Evolutionary conservation across 768 basidiomycete genomes (phyloP).

Genomic region (Ramaria sp.): DNA sequence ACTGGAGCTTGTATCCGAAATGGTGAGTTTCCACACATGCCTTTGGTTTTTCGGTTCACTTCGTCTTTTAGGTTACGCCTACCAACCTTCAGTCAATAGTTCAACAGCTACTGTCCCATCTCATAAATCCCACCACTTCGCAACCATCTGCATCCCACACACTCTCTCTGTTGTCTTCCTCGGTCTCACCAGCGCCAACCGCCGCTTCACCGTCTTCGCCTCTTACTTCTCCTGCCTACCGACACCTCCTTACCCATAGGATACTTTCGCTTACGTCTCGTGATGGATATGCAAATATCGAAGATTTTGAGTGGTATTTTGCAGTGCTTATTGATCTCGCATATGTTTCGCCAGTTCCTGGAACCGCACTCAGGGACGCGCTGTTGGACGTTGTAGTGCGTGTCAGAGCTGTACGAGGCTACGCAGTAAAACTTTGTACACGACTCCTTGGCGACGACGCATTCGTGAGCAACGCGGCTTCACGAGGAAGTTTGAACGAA

Average conservation of each 20-base stretch:
- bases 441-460: constrained; percentile 71
- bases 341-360: constrained; percentile 71
- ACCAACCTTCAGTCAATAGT: constrained; percentile 83
- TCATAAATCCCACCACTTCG: constrained; percentile 46
- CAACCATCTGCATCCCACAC: constrained; percentile 48
- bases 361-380: constrained; percentile 69
- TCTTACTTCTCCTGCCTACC: constrained; percentile 73
- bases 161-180: constrained; percentile 39
- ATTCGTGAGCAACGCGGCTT: constrained; percentile 54
- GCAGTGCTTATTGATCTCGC: constrained; percentile 89
- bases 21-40: constrained; percentile 41
- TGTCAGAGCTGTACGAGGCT: constrained; percentile 64
- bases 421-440: constrained; percentile 77
- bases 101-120: constrained; percentile 80
- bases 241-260: constrained; percentile 67
- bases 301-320: constrained; percentile 96
- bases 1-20: constrained; percentile 84
- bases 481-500: constrained; percentile 39
- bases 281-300: constrained; percentile 75
- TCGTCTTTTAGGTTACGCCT: constrained; percentile 54
- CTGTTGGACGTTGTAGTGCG: constrained; percentile 81
- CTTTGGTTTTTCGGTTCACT: not conserved
- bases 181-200: constrained; percentile 27
- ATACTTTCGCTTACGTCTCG: constrained; percentile 83
- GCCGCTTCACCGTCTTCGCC: constrained; percentile 35